Base-by-base conservation (phyloP, 2,329 filamentous ascomycete genomes). In the Talaromyces piceae region DNA sequence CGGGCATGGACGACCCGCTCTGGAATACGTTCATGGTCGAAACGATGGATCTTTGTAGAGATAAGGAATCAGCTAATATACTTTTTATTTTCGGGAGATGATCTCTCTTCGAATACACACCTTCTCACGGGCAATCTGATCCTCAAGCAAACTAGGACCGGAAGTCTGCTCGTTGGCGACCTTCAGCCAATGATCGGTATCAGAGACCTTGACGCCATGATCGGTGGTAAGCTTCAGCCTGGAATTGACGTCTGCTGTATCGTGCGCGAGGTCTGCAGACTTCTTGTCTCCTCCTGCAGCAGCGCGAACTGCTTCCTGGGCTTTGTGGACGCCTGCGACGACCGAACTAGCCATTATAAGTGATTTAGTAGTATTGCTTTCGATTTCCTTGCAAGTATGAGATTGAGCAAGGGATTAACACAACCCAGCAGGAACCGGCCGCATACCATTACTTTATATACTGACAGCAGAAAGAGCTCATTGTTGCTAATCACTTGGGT, bases 151-250 rank as follows among this genome's bases (percentile, higher is more conserved):
- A 60, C 68, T 66, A 0, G 88, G 86, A 0, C 88, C 88, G 2
- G 76, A 82, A 50, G 81, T 73, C 44, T 87, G 77, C 3, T 82
- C 75, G 30, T 72, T 82, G 23, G 73, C 77, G 4, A 84, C 76
- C 48, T 79, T 81, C 49, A 94, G 73, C 88, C 87, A 93, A 63
- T 90, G 78, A 61, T 95, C 89, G 1, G 84, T 84, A 60, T 85
- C 85, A 39, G 74, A 72, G 61, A 89, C 78, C 67, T 84, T 88
- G 25, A 85, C 81, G 20, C 89, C 89, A 69, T 78, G 88, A 61
- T 95, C 88, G 45, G 84, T 85, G 0, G 88, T 91, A 57, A 90
- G 80, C 33, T 79, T 76, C 27, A 77, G 73, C 31, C 80, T 76
- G 46, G 77, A 68, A 41, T 78, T 70, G 2, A 81, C 75, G 62